Conservation (phyloP, 495 filamentous ascomycete species). For the Astrocystis sublimbata region DNA sequence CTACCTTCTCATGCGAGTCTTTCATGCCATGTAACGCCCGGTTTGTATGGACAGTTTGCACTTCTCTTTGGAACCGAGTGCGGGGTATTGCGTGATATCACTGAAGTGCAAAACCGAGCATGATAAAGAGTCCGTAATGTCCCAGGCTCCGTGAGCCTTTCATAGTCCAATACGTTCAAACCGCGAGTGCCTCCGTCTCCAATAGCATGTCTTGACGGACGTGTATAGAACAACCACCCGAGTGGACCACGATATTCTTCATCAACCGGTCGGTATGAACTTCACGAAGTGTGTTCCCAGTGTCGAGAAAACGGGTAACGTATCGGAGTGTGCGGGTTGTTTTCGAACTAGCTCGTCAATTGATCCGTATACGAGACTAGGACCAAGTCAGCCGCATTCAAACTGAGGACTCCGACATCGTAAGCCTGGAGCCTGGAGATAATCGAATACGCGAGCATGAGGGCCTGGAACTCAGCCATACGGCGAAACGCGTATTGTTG, state of each 20-base stretch:
- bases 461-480: not conserved
- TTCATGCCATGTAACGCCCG: slow-evolving; percentile 14
- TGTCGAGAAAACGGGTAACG: not conserved
- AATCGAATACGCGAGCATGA: not conserved
- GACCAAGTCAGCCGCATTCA: slow-evolving; percentile 5
- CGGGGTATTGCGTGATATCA: slow-evolving; percentile 4
- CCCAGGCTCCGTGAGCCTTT: not conserved
- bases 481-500: not conserved
- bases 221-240: not conserved
- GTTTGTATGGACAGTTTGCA: not conserved
- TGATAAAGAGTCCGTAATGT: slow-evolving; percentile 6
- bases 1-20: not conserved
- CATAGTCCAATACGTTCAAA: not conserved
- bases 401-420: not conserved
- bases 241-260: not conserved
- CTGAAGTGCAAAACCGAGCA: slow-evolving; percentile 9
- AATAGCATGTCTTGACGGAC: not conserved
- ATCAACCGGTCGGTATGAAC: not conserved
- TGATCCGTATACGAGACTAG: not conserved
- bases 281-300: not conserved
- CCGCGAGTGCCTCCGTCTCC: not conserved
- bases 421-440: not conserved
- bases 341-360: not conserved
- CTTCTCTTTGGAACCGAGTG: not conserved
- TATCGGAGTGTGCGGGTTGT: not conserved